Evolutionary conservation across 116 monocot genomes (phyloP).

Genomic region (Dioscorea cayenensis): DNA sequence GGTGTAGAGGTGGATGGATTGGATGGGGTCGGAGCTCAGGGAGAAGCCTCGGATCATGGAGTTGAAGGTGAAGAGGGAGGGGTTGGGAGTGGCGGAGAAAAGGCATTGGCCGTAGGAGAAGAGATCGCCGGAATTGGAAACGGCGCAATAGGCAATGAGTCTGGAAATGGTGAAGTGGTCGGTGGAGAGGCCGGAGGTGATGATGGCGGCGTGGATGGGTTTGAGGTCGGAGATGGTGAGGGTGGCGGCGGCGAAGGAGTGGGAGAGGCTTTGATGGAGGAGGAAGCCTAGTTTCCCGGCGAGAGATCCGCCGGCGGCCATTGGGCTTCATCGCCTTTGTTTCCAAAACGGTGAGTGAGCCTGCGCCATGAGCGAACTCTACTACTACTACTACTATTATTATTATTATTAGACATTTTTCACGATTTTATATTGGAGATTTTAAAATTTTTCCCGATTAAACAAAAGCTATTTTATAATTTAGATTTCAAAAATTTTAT

Average conservation of each 20-base stretch:
- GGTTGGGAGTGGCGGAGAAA: slow-evolving; percentile 20
- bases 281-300: slow-evolving; percentile 28
- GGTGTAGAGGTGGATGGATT: slow-evolving; percentile 30
- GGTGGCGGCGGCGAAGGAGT: slow-evolving; percentile 38
- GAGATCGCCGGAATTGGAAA: slow-evolving; percentile 11
- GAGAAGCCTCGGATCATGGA: slow-evolving; percentile 68
- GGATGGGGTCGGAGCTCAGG: slow-evolving; percentile 5
- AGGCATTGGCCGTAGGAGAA: slow-evolving; percentile 25
- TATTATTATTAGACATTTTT: too few relatives aligned
- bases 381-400: too few relatives aligned
- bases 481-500: too few relatives aligned
- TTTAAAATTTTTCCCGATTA: too few relatives aligned
- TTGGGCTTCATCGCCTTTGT: background rate
- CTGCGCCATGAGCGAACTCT: too few relatives aligned
- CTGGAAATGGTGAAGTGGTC: slow-evolving; percentile 33
- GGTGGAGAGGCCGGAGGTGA: slow-evolving; percentile 25
- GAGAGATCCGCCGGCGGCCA: background rate
- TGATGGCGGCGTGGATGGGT: slow-evolving; percentile 33
- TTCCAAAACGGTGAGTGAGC: background rate
- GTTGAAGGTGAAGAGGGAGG: slow-evolving; percentile 50
- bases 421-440: too few relatives aligned
- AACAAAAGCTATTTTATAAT: too few relatives aligned
- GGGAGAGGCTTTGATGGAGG: slow-evolving; percentile 39
- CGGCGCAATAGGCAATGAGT: slow-evolving; percentile 39
- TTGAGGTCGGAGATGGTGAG: slow-evolving; percentile 25